phyloP scores from a whole-genome alignment of 805 yeast species.

The Pichia gijzeniarum region DNA sequence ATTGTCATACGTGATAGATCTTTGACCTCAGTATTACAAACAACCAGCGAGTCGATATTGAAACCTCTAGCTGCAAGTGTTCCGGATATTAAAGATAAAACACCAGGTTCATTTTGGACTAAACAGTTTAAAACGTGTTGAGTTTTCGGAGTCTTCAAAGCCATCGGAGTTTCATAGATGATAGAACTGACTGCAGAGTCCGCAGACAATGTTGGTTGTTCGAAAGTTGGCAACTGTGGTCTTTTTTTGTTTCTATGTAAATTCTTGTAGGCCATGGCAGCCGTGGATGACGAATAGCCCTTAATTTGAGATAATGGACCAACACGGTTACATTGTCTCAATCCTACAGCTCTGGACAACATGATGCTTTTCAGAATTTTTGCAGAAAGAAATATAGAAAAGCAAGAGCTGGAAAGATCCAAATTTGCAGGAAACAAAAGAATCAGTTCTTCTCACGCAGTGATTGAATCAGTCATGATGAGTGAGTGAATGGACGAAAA shows the following conservation, averaged over 20 bases:
- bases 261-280: conserved; percentile 92
- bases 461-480: too few species aligned
- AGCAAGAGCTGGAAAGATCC: neutral
- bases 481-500: too few species aligned
- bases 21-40: conserved; percentile 91
- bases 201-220: conserved; percentile 94
- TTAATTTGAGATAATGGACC: conserved; percentile 5
- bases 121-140: conserved; percentile 93
- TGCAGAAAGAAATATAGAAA: neutral
- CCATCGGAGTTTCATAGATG: conserved; percentile 81
- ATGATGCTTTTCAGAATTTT: neutral
- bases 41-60: conserved; percentile 95
- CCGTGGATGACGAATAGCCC: conserved; percentile 58
- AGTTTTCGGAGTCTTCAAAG: conserved; percentile 54
- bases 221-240: conserved; percentile 90
- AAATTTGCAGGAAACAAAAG: too few species aligned
- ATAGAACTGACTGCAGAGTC: conserved; percentile 94
- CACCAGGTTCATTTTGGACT: conserved; percentile 99
- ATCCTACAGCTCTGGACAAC: conserved; percentile 7
- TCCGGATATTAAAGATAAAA: conserved; percentile 85
- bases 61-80: conserved; percentile 97
- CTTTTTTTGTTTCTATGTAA: conserved; percentile 78
- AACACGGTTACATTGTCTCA: conserved; percentile 6
- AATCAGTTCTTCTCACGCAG: too few species aligned
- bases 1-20: conserved; percentile 97